Base-by-base conservation (phyloP, 2,329 filamentous ascomycete genomes). In the Diaporthe velutina region DNA sequence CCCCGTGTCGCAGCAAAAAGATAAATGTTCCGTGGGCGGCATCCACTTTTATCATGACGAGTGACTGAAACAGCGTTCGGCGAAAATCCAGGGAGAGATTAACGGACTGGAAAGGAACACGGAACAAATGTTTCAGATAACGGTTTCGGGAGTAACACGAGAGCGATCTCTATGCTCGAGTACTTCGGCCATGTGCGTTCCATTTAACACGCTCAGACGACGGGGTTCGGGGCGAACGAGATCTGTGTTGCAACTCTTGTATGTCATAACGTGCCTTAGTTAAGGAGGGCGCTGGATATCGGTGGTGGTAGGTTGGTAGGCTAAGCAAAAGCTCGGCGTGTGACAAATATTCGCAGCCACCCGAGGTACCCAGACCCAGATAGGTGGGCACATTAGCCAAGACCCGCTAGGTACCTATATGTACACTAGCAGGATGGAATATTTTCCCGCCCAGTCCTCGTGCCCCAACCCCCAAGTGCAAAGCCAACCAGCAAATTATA, bases 81-180 rank as follows among this genome's bases (percentile, higher is more conserved):
- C 52, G 50, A 48, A 74, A 42, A 45, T 28, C 58, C 54, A 67
- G 66, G 66, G 55, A 73, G 33, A 67, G 50, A 73, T 40, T 67
- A 54, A 60, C 52, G 68, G 68, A 71, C 40, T 58, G 54, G 45
- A 58, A 40, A 70, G 64, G 64, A 28, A n/a, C 28, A 28, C 61
- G 61, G 42, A 70, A 50, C 42, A 61, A 55, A 58, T 60, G 73
- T 74, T 74, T 74, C 73, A 72, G 68, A 72, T 72, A 66, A 40
- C 73, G 33, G 68, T 45, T 64, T 66, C 57, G 68, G 60, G 71
- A 68, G 42, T 48, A 70, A 70, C 35, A 61, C 50, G 71, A 45
- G 19, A 71, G 67, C 35, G 67, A 71, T 55, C 54, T 25, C 64
- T 68, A 68, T 68, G 64, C 64, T 28, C 45, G 33, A 50, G 33